Evolutionary conservation across 2,329 filamentous ascomycete species (phyloP).

Genomic region (Xylaria sp.): DNA sequence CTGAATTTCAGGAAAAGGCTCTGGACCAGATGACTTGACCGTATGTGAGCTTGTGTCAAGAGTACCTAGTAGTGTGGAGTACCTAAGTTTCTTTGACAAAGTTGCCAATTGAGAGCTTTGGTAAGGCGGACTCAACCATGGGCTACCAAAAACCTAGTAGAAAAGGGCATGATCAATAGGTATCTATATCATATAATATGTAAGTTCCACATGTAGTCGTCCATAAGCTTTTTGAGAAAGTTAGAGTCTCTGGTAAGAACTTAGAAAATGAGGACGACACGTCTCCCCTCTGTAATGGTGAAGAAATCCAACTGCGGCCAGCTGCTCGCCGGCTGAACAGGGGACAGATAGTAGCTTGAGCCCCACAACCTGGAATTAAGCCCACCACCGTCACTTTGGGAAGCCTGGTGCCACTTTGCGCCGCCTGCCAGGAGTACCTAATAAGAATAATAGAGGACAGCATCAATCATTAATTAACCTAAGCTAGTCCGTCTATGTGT

Average conservation of each 20-base stretch:
- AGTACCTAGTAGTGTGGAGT: too few species aligned
- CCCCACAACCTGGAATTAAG: slow-evolving; percentile 40
- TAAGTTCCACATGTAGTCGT: too few species aligned
- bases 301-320: slow-evolving; percentile 1
- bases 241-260: neutral
- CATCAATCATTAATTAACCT: slow-evolving; percentile 29
- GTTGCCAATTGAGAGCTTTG: too few species aligned
- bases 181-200: too few species aligned
- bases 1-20: too few species aligned
- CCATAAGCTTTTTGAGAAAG: neutral
- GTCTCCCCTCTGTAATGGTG: neutral
- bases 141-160: too few species aligned
- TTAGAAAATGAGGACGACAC: neutral
- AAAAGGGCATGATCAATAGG: too few species aligned
- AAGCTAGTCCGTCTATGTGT: slow-evolving; percentile 25
- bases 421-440: slow-evolving; percentile 18
- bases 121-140: too few species aligned
- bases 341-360: slow-evolving; percentile 13
- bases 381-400: slow-evolving; percentile 42
- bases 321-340: slow-evolving; percentile 33
- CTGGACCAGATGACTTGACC: neutral
- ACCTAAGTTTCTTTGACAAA: too few species aligned
- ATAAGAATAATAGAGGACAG: slow-evolving; percentile 37
- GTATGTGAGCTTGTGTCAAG: neutral
- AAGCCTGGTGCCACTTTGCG: slow-evolving; percentile 34